Evolutionary conservation across 129 eudicot species (phyloP).

Genomic region (Daucus carota): DH1_v3.0 NC_030385.2:37888001-37888500

Average conservation of each 20-base stretch:
- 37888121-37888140: not conserved
- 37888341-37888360: constrained; percentile 93
- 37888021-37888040: constrained; percentile 82
- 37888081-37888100: constrained; percentile 9
- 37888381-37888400: constrained; percentile 62
- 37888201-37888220: not conserved
- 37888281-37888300: not conserved
- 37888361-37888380: constrained; percentile 95
- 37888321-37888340: not conserved
- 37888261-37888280: not conserved
- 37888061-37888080: constrained; percentile 87
- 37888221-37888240: not conserved
- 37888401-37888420: constrained; percentile 31
- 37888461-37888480: constrained; percentile 53
- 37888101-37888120: not conserved
- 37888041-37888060: constrained; percentile 88
- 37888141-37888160: not conserved
- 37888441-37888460: constrained; percentile 35
- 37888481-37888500: constrained; percentile 22
- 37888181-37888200: not conserved
- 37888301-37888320: not conserved
- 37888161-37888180: not conserved
- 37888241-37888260: not conserved
- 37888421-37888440: constrained; percentile 36
- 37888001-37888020: constrained; percentile 77